Base-by-base conservation (phyloP, 148 eudicot species). In the Chenopodium album region DNA sequence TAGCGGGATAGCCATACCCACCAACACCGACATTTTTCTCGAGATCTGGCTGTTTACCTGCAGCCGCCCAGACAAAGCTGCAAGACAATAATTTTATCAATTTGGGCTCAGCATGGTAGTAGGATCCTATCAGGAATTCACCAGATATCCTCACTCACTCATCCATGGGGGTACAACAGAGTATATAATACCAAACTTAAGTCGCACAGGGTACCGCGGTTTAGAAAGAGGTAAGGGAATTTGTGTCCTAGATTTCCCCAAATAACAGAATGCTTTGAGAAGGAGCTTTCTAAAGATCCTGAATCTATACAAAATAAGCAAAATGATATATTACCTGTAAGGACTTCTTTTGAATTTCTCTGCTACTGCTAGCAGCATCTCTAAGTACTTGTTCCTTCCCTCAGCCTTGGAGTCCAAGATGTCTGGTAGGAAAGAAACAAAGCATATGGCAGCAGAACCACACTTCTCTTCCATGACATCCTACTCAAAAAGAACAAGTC, bases 41-140 rank as follows among this genome's bases (percentile, higher is more conserved):
- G 32, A 96, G 97, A 87, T 94, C 97, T 32, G 93, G 87, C 86
- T 96, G 99, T 86, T 94, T 94, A 73, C 98, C 98, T 56, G 99
- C 95, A 74, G 93, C 95, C 22, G 91, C 88, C 99, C 99, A 96
- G n/a, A 96, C 93, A 87, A 88, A 94, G 85, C 99, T 96, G 94
- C 93, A 90, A 78, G 47, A 82, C 62, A 59, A 60, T 32, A 9
- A 56, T 56, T 14, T 48, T 62, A 64, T 76, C 50, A 75, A 48
- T 13, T 37, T 71, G 4, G 41, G 26, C 46, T 28, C 48, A 31
- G 11, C 19, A 23, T 71, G 10, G 8, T n/a, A 44, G 50, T 22
- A 32, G 44, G 1, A 8, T 17, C 20, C 44, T 47, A 44, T 14
- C 8, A 37, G 4, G 26, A 71, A 37, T 16, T 44, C 74, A 72